These are phyloP conservation scores for Alternaria alternata DNA, from an alignment of 2,329 filamentous ascomycete species.

Conservation along the genomic window DNA sequence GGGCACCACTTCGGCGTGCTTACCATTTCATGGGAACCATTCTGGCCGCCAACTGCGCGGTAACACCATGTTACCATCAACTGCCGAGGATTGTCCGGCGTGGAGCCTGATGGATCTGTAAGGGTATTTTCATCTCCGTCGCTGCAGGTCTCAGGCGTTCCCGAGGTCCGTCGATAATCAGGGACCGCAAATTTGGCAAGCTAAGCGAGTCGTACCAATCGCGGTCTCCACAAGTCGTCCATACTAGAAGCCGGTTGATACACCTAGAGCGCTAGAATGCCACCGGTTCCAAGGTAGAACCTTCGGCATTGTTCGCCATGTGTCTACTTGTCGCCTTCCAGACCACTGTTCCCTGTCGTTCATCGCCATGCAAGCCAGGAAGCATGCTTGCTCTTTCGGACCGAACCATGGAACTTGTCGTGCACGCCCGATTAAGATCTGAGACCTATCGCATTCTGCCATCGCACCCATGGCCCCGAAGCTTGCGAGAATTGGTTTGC, in stretches of 20 bases:
- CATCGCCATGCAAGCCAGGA: constrained; percentile 8
- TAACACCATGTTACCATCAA: not conserved
- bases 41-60: constrained; percentile 17
- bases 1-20: constrained; percentile 6
- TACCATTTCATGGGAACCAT: not conserved
- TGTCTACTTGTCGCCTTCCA: not conserved
- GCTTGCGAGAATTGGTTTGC: not conserved
- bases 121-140: constrained; percentile 20
- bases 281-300: constrained; percentile 2
- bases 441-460: not conserved
- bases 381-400: not conserved
- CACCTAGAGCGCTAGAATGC: not conserved
- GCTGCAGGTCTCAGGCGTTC: constrained; percentile 5
- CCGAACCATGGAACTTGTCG: not conserved
- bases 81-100: constrained; percentile 17
- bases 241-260: constrained; percentile 4
- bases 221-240: not conserved
- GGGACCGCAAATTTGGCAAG: not conserved
- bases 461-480: not conserved
- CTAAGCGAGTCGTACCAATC: constrained; percentile 12
- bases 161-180: constrained; percentile 8
- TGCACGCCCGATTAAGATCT: not conserved
- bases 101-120: constrained; percentile 10
- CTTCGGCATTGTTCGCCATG: not conserved
- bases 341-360: constrained; percentile 6